Percentiles rank a stretch among this genome's conserved stretches.
Evolutionary conservation across 768 basidiomycete species (phyloP).

Genomic region (Pulveroboletus sp.): DNA sequence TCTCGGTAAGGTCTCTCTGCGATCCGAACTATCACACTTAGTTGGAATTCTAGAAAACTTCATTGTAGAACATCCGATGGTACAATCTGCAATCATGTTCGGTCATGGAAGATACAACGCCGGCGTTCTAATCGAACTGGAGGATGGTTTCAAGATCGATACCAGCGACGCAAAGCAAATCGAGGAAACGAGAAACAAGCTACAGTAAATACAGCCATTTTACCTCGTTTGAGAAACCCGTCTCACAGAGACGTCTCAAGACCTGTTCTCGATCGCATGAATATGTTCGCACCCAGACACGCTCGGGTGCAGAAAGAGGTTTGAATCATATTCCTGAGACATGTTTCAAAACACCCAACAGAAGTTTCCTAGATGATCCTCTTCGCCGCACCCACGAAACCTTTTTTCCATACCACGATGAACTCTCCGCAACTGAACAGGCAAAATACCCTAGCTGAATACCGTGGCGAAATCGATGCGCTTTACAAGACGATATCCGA

Average conservation of each 20-base stretch:
- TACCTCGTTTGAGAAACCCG: background rate
- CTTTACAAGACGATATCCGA: constrained; percentile 10
- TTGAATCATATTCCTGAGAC: background rate
- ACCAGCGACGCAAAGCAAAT: constrained; percentile 6
- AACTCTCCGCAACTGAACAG: constrained; percentile 5
- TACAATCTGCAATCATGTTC: constrained; percentile 19
- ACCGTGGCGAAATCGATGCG: constrained; percentile 10
- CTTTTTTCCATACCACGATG: constrained; percentile 5
- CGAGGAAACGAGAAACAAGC: constrained; percentile 10
- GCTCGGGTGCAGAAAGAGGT: constrained; percentile 23
- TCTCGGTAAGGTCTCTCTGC: constrained; percentile 11
- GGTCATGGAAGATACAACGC: constrained; percentile 20
- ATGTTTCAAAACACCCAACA: background rate
- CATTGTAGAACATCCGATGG: constrained; percentile 13
- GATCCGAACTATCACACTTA: background rate
- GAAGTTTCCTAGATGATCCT: constrained; percentile 13
- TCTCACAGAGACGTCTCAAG: constrained; percentile 6
- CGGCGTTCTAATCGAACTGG: constrained; percentile 16
- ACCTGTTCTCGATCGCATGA: constrained; percentile 16
- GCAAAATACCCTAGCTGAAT: constrained; percentile 8
- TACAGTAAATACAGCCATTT: constrained; percentile 7
- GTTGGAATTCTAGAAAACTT: constrained; percentile 8
- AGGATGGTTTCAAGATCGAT: constrained; percentile 8
- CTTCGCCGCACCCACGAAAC: constrained; percentile 9
- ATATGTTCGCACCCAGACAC: constrained; percentile 20